Percentiles rank a stretch among this genome's conserved stretches.
phyloP scores from a whole-genome alignment of 768 basidiomycete genomes.

The Strobilomyces echinocephalus region DNA sequence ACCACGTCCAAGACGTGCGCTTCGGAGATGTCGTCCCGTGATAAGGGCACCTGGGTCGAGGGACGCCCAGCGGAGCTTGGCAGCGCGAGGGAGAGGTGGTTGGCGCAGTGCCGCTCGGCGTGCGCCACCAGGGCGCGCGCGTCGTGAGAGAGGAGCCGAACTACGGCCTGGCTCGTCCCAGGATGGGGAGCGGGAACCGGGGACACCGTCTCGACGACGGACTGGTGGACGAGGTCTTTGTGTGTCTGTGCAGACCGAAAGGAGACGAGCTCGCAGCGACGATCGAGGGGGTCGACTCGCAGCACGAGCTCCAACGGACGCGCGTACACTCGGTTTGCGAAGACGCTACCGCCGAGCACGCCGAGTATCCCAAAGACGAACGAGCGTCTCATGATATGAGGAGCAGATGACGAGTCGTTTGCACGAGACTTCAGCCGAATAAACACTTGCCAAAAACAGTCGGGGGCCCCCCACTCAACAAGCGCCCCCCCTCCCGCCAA shows the following conservation, averaged over 20 bases:
- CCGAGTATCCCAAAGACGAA: conserved; percentile 1
- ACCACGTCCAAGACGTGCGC: conserved; percentile 6
- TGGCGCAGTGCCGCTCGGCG: conserved; percentile 22
- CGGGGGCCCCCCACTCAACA: too few species aligned
- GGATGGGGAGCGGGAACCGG: conserved; percentile 10
- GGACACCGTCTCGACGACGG: conserved; percentile 10
- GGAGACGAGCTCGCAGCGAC: conserved; percentile 17
- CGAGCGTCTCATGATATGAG: conserved; percentile 13
- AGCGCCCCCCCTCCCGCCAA: too few species aligned
- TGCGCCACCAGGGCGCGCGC: conserved; percentile 9
- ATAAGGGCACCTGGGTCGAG: conserved; percentile 11
- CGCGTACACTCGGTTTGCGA: conserved; percentile 54
- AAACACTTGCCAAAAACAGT: neutral
- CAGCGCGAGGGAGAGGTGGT: conserved; percentile 15
- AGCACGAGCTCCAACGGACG: conserved; percentile 54
- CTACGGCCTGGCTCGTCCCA: conserved; percentile 3
- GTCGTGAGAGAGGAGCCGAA: conserved; percentile 22
- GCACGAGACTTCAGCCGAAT: neutral
- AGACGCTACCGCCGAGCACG: neutral
- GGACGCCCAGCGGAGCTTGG: neutral
- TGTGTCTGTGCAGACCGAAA: conserved; percentile 17
- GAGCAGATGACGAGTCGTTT: neutral
- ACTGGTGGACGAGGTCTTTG: conserved; percentile 14
- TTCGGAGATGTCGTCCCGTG: neutral
- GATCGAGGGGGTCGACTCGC: conserved; percentile 13